These are phyloP conservation scores for Paxillus ammoniavirescens DNA, from an alignment of 768 basidiomycete species.

Conservation along the genomic window DNA sequence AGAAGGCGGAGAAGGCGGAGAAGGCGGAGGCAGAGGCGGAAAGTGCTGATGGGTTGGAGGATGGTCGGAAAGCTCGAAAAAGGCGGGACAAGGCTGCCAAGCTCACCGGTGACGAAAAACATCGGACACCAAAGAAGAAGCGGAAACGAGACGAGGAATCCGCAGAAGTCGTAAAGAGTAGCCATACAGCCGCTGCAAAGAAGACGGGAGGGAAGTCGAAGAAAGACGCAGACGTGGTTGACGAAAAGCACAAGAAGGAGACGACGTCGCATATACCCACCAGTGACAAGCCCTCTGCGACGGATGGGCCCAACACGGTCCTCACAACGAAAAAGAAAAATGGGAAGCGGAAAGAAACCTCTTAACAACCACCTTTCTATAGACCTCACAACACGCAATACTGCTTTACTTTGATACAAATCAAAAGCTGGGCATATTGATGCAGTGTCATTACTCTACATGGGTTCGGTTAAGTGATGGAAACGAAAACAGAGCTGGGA, in stretches of 20 bases:
- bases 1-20: conserved; percentile 2
- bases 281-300: not conserved
- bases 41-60: not conserved
- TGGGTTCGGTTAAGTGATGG: conserved; percentile 15
- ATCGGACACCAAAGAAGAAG: conserved; percentile 1
- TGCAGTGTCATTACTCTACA: conserved; percentile 25
- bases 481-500: conserved; percentile 10
- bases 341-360: conserved; percentile 19
- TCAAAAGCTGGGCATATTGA: conserved; percentile 10
- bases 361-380: conserved; percentile 2
- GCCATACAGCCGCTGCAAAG: not conserved
- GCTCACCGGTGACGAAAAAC: not conserved
- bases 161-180: conserved; percentile 9
- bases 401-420: not conserved
- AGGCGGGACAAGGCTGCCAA: not conserved
- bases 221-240: conserved; percentile 12
- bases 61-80: conserved; percentile 3
- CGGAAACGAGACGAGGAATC: conserved; percentile 7
- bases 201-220: conserved; percentile 15
- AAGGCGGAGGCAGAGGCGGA: not conserved
- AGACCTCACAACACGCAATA: not conserved
- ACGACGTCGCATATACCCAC: not conserved
- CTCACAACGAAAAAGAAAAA: conserved; percentile 17
- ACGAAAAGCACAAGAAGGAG: conserved; percentile 10
- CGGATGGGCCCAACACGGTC: not conserved